Conservation (phyloP, 179 eudicot species). For the Sideroxylon spinosum region DNA sequence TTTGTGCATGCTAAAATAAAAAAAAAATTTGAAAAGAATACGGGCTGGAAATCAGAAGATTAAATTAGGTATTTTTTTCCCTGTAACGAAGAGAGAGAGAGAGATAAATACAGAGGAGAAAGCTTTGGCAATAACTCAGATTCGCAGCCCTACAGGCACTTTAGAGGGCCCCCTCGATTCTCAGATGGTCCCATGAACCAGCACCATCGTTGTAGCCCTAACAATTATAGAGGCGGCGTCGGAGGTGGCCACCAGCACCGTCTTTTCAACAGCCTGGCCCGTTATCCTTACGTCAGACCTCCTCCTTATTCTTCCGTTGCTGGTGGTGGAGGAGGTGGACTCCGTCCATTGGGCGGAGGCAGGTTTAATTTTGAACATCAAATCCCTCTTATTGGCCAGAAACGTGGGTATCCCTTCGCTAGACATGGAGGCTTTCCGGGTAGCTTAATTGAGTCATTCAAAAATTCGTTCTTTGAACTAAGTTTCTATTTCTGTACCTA, state of each 20-base stretch:
- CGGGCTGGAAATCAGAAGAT: too few relatives aligned
- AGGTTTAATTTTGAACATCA: conserved; percentile 18
- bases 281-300: conserved; percentile 26
- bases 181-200: conserved; percentile 36
- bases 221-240: conserved; percentile 21
- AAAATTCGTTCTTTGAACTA: neutral
- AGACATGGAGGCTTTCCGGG: conserved; percentile 56
- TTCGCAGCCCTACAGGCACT: conserved; percentile 34
- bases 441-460: conserved; percentile 14
- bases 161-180: conserved; percentile 44
- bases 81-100: too few relatives aligned
- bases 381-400: conserved; percentile 46
- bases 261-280: conserved; percentile 47
- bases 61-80: too few relatives aligned
- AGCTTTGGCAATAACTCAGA: conserved; percentile 33
- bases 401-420: conserved; percentile 54
- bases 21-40: too few relatives aligned
- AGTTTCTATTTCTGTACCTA: neutral
- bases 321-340: conserved; percentile 16
- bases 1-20: too few relatives aligned
- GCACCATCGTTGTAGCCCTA: conserved; percentile 29
- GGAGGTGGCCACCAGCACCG: conserved; percentile 27
- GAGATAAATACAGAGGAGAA: conserved; percentile 46
- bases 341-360: conserved; percentile 27
- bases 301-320: too few relatives aligned